These are phyloP conservation scores for Calendula officinalis DNA, from an alignment of 129 eudicot species.

Conservation along the genomic window DNA sequence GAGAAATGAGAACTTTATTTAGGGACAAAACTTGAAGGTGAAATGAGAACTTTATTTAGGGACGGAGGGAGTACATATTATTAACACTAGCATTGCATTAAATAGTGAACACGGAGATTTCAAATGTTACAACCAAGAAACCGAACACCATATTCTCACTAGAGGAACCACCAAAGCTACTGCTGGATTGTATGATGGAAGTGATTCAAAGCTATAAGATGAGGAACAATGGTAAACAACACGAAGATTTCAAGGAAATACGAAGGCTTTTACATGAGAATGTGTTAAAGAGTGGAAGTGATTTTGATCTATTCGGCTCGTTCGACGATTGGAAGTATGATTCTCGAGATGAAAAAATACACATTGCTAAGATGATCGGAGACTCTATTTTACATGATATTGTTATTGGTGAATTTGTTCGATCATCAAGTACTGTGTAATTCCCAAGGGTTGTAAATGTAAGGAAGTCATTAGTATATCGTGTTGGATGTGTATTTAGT, in stretches of 20 bases:
- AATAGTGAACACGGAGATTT: neutral
- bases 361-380: neutral
- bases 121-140: neutral
- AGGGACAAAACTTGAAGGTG: too few relatives aligned
- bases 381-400: constrained; percentile 3
- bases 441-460: neutral
- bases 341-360: constrained; percentile 5
- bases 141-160: neutral
- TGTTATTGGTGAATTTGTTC: neutral
- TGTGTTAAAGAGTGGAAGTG: neutral
- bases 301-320: neutral
- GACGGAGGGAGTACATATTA: neutral
- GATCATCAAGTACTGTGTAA: neutral
- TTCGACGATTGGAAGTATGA: constrained; percentile 3
- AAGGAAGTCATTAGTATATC: neutral
- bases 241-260: neutral
- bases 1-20: too few relatives aligned
- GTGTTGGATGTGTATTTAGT: neutral
- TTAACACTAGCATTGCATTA: neutral
- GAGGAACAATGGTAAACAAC: neutral
- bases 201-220: neutral
- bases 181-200: constrained; percentile 1
- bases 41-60: too few relatives aligned
- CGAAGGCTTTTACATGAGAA: neutral
- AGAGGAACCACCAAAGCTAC: neutral